Evolutionary conservation across 2,329 filamentous ascomycete species (phyloP).

Genomic region (Epichloe bromicola): DNA sequence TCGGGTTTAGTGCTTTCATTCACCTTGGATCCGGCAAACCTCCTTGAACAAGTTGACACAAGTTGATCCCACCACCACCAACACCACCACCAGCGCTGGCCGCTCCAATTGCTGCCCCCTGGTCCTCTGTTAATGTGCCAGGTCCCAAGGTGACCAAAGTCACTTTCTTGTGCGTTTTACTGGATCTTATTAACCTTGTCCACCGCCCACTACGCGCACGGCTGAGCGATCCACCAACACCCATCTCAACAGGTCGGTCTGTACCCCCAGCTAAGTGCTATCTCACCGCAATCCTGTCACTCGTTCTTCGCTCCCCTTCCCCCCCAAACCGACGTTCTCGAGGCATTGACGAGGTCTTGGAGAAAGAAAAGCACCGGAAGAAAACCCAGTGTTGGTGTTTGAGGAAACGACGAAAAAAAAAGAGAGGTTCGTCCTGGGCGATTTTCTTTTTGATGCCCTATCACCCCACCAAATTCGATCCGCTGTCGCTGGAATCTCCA

Average conservation of each 20-base stretch:
- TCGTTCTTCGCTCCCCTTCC: background rate
- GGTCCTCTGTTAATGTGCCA: background rate
- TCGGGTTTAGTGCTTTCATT: background rate
- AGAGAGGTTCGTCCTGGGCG: background rate
- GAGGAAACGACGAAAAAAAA: background rate
- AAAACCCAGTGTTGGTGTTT: background rate
- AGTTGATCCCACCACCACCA: too few species aligned
- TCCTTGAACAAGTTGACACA: too few species aligned
- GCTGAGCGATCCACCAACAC: conserved; percentile 5
- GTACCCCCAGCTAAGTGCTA: background rate
- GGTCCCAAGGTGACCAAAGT: background rate
- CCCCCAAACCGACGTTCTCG: background rate
- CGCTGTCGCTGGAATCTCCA: background rate
- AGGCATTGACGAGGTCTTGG: background rate
- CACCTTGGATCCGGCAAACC: too few species aligned
- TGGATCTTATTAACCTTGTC: background rate
- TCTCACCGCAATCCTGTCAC: background rate
- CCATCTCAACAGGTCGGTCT: background rate
- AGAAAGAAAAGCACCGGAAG: background rate
- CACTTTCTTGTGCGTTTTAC: background rate
- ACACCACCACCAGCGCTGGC: background rate
- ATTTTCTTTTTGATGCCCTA: background rate
- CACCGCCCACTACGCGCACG: conserved; percentile 2
- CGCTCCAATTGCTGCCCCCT: background rate
- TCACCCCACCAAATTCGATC: conserved; percentile 1